Evolutionary conservation across 2,329 filamentous ascomycete species (phyloP), one percentile per base, ranked within the genome.

Genomic region (Verticillium isaacii): DNA sequence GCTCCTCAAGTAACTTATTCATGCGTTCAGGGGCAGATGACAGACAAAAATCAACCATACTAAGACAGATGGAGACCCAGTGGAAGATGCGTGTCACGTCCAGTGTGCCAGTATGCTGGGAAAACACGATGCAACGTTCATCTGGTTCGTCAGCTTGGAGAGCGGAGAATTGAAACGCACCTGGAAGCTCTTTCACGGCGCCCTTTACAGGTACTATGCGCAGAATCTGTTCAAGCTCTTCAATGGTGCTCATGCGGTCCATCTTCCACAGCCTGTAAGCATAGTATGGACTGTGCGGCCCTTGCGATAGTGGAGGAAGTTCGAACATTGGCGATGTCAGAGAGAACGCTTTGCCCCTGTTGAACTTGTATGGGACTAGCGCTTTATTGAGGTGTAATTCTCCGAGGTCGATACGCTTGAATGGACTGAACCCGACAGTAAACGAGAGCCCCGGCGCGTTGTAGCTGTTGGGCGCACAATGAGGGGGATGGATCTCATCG

Each of bases 41-140:
- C 19, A 50, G 19, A 9, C 45, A 50, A 9, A n/a, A 12, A n/a
- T 29, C 36, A n/a, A 61, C 41, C 15, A 63, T 19, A 9, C 34
- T 45, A 3, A 59, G 19, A 19, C 63, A 64, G 19, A 63, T 57
- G 32, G 57, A 37, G 17, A 58, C 55, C 61, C 63, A 64, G 12
- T 61, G 59, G 2, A 14, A 45, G 52, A 63, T 58, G 0, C 58
- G 56, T 11, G 5, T 9, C 7, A 57, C 45, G 14, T 63, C 32
- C 54, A 64, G 19, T 11, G 63, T 64, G 12, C 59, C 61, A 4
- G 37, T 59, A 29, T 64, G 61, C 32, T 64, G 61, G 2, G 56
- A 9, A 4, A 64, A 61, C 12, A 29, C n/a, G 14, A 63, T 25
- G 9, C 15, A 34, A 19, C 23, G 23, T 11, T 17, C 39, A 12